These are phyloP conservation scores for Syzygium aromaticum DNA, from an alignment of 345 rosid species.

Conservation along the genomic window DNA sequence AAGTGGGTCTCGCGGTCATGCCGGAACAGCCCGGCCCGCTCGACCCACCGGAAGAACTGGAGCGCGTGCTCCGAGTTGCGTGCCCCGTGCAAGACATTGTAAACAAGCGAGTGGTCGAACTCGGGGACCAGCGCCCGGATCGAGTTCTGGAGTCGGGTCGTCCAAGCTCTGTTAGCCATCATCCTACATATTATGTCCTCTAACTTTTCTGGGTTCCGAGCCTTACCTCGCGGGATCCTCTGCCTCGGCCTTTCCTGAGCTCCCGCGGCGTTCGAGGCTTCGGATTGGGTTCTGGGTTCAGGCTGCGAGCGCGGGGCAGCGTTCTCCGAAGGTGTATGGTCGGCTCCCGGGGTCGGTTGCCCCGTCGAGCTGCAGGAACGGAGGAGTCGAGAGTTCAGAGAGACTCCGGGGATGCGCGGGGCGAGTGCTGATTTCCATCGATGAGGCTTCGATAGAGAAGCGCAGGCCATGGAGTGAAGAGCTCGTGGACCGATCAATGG, in stretches of 20 bases:
- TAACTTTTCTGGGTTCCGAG: constrained; percentile 40
- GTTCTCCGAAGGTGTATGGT: neutral
- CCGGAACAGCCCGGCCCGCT: constrained; percentile 66
- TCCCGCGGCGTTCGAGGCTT: neutral
- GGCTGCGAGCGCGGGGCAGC: neutral
- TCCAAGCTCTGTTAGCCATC: constrained; percentile 85
- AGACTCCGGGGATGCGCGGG: neutral
- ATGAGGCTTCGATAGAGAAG: neutral
- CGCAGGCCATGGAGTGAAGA: neutral
- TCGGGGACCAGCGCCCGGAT: constrained; percentile 71
- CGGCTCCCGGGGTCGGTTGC: neutral
- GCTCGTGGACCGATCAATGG: neutral
- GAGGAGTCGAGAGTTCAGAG: neutral
- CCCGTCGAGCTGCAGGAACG: neutral
- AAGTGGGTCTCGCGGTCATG: constrained; percentile 67
- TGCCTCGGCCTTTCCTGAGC: constrained; percentile 3
- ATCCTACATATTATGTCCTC: constrained; percentile 82
- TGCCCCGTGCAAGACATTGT: constrained; percentile 72
- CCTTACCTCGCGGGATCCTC: constrained; percentile 33
- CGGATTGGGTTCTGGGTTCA: neutral
- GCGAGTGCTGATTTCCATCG: neutral
- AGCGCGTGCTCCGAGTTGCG: constrained; percentile 74
- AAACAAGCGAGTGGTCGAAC: constrained; percentile 68
- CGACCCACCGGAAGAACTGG: constrained; percentile 92
- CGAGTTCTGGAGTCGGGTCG: constrained; percentile 83